Percentiles rank a stretch among this genome's conserved stretches.
These are phyloP conservation scores for Dictyostelium citrinum DNA, from an alignment of 78 protist genomes.

Conservation along the genomic window DNA sequence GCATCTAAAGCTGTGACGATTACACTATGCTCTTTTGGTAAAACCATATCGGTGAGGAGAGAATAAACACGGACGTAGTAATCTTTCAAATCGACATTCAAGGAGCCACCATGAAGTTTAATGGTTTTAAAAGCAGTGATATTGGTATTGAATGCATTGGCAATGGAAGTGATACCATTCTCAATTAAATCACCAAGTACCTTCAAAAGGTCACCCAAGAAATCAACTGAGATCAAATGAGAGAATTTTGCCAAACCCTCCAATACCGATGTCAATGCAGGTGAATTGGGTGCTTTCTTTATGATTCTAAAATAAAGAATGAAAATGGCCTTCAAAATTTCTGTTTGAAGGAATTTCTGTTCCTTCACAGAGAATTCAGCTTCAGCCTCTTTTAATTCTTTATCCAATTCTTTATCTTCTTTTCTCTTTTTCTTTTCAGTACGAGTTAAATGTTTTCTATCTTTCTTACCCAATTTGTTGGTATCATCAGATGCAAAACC, in stretches of 20 bases:
- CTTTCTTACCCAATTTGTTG: not conserved
- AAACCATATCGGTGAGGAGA: not conserved
- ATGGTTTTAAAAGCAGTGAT: conserved; percentile 56
- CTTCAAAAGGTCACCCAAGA: conserved; percentile 47
- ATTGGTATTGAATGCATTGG: conserved; percentile 33
- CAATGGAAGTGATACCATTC: conserved; percentile 13
- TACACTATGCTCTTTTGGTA: conserved; percentile 7
- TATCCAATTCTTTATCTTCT: conserved; percentile 33
- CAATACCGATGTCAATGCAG: conserved; percentile 51
- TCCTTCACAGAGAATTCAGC: conserved; percentile 46
- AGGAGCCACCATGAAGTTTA: conserved; percentile 40
- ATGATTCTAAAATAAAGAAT: conserved; percentile 70
- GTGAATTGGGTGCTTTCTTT: conserved; percentile 56
- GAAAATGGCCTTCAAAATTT: conserved; percentile 69
- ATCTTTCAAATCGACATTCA: conserved; percentile 68
- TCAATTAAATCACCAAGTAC: conserved; percentile 42
- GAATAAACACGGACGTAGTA: conserved; percentile 16
- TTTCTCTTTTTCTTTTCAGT: conserved; percentile 11
- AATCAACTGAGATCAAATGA: conserved; percentile 59
- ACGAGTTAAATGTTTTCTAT: not conserved
- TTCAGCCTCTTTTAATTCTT: conserved; percentile 40
- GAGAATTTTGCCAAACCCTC: conserved; percentile 69
- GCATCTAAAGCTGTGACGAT: not conserved
- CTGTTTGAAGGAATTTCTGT: conserved; percentile 61
- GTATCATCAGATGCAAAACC: conserved; percentile 6